Conservation (phyloP, 345 rosid genomes). For the Eucalyptus leucophloia region DNA sequence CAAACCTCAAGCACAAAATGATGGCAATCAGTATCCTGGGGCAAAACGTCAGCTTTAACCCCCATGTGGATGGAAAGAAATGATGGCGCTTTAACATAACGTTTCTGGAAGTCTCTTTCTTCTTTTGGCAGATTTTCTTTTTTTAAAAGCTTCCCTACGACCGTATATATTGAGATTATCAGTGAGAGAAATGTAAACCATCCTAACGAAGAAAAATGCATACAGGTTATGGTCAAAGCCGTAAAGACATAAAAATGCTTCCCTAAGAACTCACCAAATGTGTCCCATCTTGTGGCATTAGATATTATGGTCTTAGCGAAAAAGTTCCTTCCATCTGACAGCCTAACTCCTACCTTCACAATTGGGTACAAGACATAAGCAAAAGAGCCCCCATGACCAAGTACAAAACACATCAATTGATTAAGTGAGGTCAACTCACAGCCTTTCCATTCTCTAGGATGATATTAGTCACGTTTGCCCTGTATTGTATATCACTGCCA, state of each 20-base stretch:
- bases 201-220: not conserved
- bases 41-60: slow-evolving; percentile 75
- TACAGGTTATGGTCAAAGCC: not conserved
- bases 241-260: not conserved
- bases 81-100: slow-evolving; percentile 91
- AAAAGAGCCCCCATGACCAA: not conserved
- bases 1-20: slow-evolving; percentile 89
- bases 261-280: slow-evolving; percentile 58
- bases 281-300: slow-evolving; percentile 99
- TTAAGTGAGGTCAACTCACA: slow-evolving; percentile 29
- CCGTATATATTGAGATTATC: not conserved
- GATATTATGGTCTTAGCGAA: slow-evolving; percentile 72
- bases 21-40: slow-evolving; percentile 87
- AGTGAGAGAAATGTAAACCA: not conserved
- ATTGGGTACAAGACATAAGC: not conserved
- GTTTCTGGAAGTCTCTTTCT: slow-evolving; percentile 82
- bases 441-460: slow-evolving; percentile 75
- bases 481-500: slow-evolving; percentile 81
- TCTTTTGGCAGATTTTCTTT: slow-evolving; percentile 78
- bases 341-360: slow-evolving; percentile 75
- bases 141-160: slow-evolving; percentile 75
- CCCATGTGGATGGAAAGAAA: slow-evolving; percentile 98
- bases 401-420: not conserved
- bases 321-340: slow-evolving; percentile 78
- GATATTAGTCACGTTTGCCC: slow-evolving; percentile 64